A percentile compares a stretch with the other conserved stretches of the same genome.
Conservation (phyloP, 139 green algal species). For the Micractinium sp. region DNA sequence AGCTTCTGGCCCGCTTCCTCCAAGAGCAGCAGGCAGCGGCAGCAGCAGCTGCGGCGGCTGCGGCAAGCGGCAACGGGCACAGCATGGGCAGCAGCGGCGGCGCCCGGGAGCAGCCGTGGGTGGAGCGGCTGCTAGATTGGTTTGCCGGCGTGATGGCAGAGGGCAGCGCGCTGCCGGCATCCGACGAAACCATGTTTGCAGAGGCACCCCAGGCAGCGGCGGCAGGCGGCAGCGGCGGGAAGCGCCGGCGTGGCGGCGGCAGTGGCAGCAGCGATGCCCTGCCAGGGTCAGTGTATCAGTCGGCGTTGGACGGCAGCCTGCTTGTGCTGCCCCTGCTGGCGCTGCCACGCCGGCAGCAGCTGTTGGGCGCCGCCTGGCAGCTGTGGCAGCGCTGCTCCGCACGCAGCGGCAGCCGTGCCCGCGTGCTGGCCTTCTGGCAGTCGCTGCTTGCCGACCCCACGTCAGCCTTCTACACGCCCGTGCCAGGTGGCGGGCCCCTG, state of each 20-base stretch:
- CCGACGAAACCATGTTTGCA: not conserved
- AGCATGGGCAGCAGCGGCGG: not conserved
- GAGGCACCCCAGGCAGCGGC: not conserved
- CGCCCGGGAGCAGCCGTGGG: conserved; percentile 5
- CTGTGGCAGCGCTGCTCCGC: conserved; percentile 20
- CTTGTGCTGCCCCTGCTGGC: conserved; percentile 24
- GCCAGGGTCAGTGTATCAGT: conserved; percentile 28
- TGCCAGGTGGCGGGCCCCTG: conserved; percentile 27
- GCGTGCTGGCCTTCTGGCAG: conserved; percentile 25
- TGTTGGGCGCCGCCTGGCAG: conserved; percentile 19
- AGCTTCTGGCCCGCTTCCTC: conserved; percentile 62
- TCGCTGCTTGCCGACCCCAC: conserved; percentile 11
- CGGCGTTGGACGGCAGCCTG: conserved; percentile 13
- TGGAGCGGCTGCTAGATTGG: conserved; percentile 32
- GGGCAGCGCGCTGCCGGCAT: conserved; percentile 13
- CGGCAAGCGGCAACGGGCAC: not conserved
- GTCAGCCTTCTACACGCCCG: conserved; percentile 1
- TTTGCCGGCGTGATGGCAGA: conserved; percentile 36
- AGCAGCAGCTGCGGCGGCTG: not conserved
- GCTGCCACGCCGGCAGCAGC: not conserved
- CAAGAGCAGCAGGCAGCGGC: not conserved
- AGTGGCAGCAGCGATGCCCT: not conserved
- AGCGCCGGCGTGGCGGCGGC: not conserved
- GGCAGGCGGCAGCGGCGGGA: not conserved
- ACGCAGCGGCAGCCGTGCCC: not conserved